Base-by-base conservation (phyloP, 208 protist genomes). In the Acanthamoeba sp. region DNA sequence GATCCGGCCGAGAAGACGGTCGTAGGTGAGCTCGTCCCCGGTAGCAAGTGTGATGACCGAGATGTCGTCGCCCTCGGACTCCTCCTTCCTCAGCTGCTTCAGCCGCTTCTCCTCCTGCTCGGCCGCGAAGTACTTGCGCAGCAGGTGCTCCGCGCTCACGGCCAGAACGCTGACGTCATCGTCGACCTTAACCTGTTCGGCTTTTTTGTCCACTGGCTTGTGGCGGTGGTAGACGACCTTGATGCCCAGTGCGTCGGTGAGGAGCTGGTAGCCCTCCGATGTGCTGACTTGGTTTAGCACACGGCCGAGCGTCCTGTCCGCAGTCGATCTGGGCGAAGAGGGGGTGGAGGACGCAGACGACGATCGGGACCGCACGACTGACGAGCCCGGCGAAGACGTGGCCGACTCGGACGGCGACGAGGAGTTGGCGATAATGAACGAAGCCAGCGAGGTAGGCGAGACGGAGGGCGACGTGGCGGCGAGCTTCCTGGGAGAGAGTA, bases 221-320 rank as follows among this genome's bases (percentile, higher is more conserved):
- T 78, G 9, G 69, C 69, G 69, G 36, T 78, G 69, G 69, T 78
- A 78, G 34, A 78, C 69, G 29, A 78, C 22, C 32, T 78, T 78
- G 36, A 78, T 42, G 12, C 34, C 36, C 27, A 78, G 34, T 5
- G 69, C 24, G 9, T 42, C 69, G 69, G 36, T 45, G 32, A 78
- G 69, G 3, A 45, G 36, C 29, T 78, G n/a, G 69, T 78, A 78
- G 34, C 29, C 69, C 69, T 78, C 69, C 69, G 69, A 38, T 6
- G 69, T 78, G 69, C 69, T 78, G 34, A 40, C 18, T 32, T 78
- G 24, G 18, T 42, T 36, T 16, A 78, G 27, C 22, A 64, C 27
- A 6, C 57, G 57, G 18, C 27, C 27, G 22, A 64, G 57, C 24
- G 57, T 29, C 6, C 57, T 16, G 12, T 24, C 57, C 12, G 48